phyloP scores from a whole-genome alignment of 192 early-diverging fungal genomes.

The Rhizophagus prolifer region DNA sequence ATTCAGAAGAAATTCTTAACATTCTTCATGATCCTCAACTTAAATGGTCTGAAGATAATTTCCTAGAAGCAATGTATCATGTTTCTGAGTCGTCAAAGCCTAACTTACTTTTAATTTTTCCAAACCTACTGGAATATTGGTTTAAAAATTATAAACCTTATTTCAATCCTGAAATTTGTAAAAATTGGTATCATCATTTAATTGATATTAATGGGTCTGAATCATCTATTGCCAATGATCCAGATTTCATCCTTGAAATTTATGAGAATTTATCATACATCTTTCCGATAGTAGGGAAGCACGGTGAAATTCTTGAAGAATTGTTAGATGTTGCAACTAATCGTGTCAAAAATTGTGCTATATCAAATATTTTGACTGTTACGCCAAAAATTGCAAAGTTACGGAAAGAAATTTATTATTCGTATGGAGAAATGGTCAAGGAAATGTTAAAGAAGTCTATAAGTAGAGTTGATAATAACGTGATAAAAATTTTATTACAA shows the following conservation, averaged over 20 bases:
- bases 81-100: not conserved
- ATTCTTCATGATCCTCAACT: not conserved
- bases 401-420: not conserved
- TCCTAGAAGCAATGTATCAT: not conserved
- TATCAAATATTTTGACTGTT: not conserved
- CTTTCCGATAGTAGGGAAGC: not conserved
- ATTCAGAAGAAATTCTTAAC: not conserved
- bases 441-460: not conserved
- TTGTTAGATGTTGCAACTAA: not conserved
- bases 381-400: not conserved
- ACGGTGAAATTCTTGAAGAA: not conserved
- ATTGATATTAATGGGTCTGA: not conserved
- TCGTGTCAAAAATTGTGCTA: not conserved
- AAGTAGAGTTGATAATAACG: not conserved
- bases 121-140: not conserved
- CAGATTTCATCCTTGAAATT: not conserved
- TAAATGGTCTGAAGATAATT: not conserved
- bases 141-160: not conserved
- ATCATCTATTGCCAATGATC: not conserved
- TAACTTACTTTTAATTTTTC: conserved; percentile 3
- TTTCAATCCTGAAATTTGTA: not conserved
- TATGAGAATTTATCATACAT: not conserved
- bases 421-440: not conserved
- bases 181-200: not conserved
- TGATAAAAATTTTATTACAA: not conserved